phyloP scores from a whole-genome alignment of 83 land plant species.

The Picea mariana region DNA sequence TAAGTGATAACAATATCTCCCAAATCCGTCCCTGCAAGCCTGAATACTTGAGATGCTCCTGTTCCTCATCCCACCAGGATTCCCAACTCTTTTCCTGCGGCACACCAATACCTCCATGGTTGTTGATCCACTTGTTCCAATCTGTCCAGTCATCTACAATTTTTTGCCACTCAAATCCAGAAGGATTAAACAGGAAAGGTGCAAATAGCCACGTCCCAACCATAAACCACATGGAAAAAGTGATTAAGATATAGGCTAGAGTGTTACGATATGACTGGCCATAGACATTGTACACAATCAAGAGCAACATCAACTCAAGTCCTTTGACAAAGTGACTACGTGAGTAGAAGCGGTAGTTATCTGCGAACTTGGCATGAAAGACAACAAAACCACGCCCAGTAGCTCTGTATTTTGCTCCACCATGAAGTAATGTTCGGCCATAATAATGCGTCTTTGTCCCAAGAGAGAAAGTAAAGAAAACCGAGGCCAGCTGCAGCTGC shows the following conservation, averaged over 20 bases:
- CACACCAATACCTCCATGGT: constrained; percentile 79
- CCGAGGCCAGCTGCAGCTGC: constrained; percentile 87
- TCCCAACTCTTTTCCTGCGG: constrained; percentile 75
- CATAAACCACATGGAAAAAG: constrained; percentile 88
- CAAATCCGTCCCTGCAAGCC: constrained; percentile 56
- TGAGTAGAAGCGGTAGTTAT: constrained; percentile 74
- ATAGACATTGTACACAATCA: constrained; percentile 70
- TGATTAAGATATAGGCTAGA: constrained; percentile 58
- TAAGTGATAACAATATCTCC: constrained; percentile 64
- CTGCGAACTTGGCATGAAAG: constrained; percentile 77
- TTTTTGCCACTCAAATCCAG: constrained; percentile 83
- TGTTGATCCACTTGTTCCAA: constrained; percentile 87
- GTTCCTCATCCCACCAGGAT: constrained; percentile 90
- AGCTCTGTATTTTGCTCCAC: constrained; percentile 80
- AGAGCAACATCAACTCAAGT: constrained; percentile 58
- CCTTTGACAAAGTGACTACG: constrained; percentile 88
- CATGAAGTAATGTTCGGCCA: constrained; percentile 81
- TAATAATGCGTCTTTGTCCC: constrained; percentile 85
- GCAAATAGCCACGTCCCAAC: constrained; percentile 87
- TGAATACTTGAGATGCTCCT: constrained; percentile 66
- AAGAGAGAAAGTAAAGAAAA: constrained; percentile 89
- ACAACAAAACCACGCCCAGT: constrained; percentile 91
- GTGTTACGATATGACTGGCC: constrained; percentile 61
- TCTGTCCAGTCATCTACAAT: constrained; percentile 89
- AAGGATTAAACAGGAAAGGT: constrained; percentile 81